These are phyloP conservation scores for Lanmaoa rubissima DNA, from an alignment of 768 basidiomycete species.

Conservation along the genomic window DNA sequence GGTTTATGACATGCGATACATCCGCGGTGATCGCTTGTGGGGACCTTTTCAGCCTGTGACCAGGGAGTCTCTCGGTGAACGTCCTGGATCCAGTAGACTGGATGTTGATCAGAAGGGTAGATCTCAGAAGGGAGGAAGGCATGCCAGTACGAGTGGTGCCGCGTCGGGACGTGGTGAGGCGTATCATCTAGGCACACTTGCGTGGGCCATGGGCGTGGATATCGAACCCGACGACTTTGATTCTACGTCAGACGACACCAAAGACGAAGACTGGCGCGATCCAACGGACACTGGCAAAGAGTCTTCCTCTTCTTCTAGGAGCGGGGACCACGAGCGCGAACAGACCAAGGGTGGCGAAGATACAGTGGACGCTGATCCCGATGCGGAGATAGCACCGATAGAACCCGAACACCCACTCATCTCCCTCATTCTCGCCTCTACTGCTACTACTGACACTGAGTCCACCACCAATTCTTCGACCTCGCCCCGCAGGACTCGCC, in stretches of 20 bases:
- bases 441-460: neutral
- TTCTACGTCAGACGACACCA: conserved; percentile 14
- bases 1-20: conserved; percentile 33
- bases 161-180: neutral
- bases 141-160: neutral
- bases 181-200: conserved; percentile 11
- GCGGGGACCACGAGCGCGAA: neutral
- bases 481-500: conserved; percentile 19
- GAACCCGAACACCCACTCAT: conserved; percentile 12
- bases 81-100: neutral
- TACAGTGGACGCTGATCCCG: neutral
- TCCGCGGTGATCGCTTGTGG: conserved; percentile 29
- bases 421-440: conserved; percentile 5
- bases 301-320: neutral
- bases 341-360: neutral
- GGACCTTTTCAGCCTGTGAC: conserved; percentile 27
- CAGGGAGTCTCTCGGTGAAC: neutral
- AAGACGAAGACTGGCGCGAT: conserved; percentile 26
- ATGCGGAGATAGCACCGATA: conserved; percentile 8
- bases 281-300: neutral
- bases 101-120: neutral
- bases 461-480: neutral
- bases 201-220: conserved; percentile 18
- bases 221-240: conserved; percentile 9
- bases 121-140: neutral